Conservation (phyloP, 805 yeast genomes). For the Saccharomycopsis fermentans region DNA sequence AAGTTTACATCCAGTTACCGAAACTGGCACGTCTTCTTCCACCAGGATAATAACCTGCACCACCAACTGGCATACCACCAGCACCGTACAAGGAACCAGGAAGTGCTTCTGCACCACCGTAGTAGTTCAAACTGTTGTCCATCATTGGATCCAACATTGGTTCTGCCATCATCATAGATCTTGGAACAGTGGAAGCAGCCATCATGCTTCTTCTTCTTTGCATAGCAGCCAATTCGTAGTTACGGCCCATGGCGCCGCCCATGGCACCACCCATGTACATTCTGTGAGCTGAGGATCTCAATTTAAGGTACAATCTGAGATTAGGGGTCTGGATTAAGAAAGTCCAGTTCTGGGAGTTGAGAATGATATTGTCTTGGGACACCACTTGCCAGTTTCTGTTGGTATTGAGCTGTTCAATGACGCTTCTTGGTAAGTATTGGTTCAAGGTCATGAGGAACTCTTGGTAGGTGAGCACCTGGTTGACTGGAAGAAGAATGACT, state of each 20-base stretch:
- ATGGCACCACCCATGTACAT: conserved; percentile 1
- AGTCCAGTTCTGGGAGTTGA: not conserved
- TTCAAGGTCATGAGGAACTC: not conserved
- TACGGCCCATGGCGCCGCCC: no score
- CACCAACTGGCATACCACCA: not conserved
- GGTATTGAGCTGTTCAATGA: not conserved
- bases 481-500: not conserved
- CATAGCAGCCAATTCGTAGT: conserved; percentile 1
- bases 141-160: conserved; percentile 1
- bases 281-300: not conserved
- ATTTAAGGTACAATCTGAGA: not conserved
- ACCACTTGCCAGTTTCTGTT: not conserved
- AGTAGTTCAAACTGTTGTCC: conserved; percentile 1
- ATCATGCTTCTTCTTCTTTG: conserved; percentile 1
- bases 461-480: not conserved
- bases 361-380: not conserved
- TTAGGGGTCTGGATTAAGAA: not conserved
- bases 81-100: conserved; percentile 1
- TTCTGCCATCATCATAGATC: not conserved
- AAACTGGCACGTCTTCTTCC: not conserved
- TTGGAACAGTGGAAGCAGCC: not conserved
- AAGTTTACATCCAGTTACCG: not conserved
- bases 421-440: not conserved
- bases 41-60: not conserved
- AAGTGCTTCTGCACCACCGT: not conserved